Conservation (phyloP, 352 stramenopile genomes). For the Phytophthora cactorum region DNA sequence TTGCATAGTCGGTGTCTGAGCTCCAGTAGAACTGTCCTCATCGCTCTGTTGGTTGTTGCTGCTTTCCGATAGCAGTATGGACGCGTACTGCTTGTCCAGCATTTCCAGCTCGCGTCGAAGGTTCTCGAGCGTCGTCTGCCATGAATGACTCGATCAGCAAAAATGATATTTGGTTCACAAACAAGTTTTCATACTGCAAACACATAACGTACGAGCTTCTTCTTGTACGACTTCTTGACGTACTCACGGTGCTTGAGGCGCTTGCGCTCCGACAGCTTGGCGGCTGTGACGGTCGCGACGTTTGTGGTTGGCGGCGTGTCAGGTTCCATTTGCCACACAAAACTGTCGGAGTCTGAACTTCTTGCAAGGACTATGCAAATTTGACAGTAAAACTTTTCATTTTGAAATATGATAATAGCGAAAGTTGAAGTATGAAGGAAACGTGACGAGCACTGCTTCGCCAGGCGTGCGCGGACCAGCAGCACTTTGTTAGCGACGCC, state of each 20-base stretch:
- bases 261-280: conserved; percentile 51
- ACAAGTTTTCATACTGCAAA: not conserved
- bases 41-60: not conserved
- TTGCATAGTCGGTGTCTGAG: conserved; percentile 34
- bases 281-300: conserved; percentile 2
- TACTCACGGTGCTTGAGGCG: conserved; percentile 71
- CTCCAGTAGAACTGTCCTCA: not conserved
- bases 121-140: conserved; percentile 54
- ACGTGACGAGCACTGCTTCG: too few relatives aligned
- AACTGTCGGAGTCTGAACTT: conserved; percentile 22
- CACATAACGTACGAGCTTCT: conserved; percentile 62
- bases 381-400: not conserved
- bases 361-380: not conserved
- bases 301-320: conserved; percentile 1
- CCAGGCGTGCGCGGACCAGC: too few relatives aligned
- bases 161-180: not conserved
- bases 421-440: not conserved
- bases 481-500: too few relatives aligned
- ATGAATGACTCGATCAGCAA: conserved; percentile 23
- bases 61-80: conserved; percentile 31
- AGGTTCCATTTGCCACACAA: conserved; percentile 14
- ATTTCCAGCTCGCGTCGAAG: conserved; percentile 50
- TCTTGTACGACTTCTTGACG: conserved; percentile 75
- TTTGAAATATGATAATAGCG: too few relatives aligned
- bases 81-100: conserved; percentile 55